Evolutionary conservation across 108 stramenopile species (phyloP), one percentile per base, ranked within the genome.

Genomic region (Cyclostephanos tholiformis): DNA sequence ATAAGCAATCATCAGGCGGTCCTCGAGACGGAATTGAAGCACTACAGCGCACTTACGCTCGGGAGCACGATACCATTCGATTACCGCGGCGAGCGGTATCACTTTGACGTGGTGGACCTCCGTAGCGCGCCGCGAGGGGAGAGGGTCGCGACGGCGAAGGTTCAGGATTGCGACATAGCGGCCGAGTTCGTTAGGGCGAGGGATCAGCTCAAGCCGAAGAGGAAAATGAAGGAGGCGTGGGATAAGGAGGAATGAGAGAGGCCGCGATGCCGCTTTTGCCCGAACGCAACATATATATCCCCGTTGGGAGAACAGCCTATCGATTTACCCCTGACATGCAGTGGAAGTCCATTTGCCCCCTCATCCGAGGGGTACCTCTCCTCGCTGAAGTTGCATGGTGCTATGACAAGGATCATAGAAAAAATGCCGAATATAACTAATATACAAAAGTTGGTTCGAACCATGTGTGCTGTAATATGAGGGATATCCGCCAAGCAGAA

Each of bases 141-240:
- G 65, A 82, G 85, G 80, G 79, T 82, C 52, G 72, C 84, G 9
- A 87, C 86, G 76, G 83, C 89, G 46, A 91, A 91, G 75, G 90
- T 90, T 22, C 94, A 95, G 74, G 94, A 95, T 82, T 95, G 94
- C 69, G 94, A 95, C 78, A 72, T 95, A 65, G 88, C 91, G 35
- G 86, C 90, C 0, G 91, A 95, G 44, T 95, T 95, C 75, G 77
- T 92, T 46, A 72, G 81, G n/a, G 72, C 90, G 20, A 91, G 88
- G 71, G 91, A 95, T 79, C 71, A 84, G 68, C 49, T 81, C 60
- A 81, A 77, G 49, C 22, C 26, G 23, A 57, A 57, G 56, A 57
- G 27, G 56, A 57, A 57, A 26, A 57, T 26, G 26, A 26, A 14
- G 20, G n/a, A n/a, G n/a, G n/a, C n/a, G n/a, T n/a, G n/a, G n/a